Base-by-base conservation (phyloP, 1,284 basidiomycete genomes). In the Volvariella volvacea region DNA sequence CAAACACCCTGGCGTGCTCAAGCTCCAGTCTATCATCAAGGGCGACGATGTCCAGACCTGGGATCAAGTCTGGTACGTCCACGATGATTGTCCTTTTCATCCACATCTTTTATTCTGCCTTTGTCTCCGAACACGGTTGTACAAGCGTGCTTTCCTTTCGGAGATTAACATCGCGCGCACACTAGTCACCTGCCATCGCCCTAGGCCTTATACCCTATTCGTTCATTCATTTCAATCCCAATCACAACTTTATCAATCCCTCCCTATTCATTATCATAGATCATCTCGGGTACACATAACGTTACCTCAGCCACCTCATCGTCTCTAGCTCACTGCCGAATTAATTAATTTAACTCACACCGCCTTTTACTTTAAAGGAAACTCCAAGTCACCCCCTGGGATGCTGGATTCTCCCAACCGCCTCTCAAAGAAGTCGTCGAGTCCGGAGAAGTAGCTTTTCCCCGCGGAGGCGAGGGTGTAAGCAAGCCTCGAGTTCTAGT, bases 371-470 rank as follows among this genome's bases (percentile, higher is more conserved):
- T n/a, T 37, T 16, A 20, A 6, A 85, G 83, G 82, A 64, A 74
- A 53, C 56, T 68, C 28, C 69, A 71, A 1, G 50, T 77, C 7
- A 84, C 78, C 0, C 83, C 83, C 9, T 89, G 84, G 83, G 83
- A 88, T 53, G 55, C 59, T 8, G 77, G 76, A 0, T 54, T 63
- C 1, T 51, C 65, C 3, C 84, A 87, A 50, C 76, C 76, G 12
- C 66, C 80, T 0, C 63, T 88, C 36, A 59, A 61, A 15, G 70
- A 77, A 22, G 57, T 82, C 1, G 55, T 87, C n/a, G 59, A 71
- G 38, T 71, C 72, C 0, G 62, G 61, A 9, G 62, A 64, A 20
- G 49, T 84, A 1, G 58, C 68, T 3, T 66, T 85, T 33, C 76
- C 82, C 6, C 0, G 68, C 50, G 20, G 52, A 50, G 3, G 84